Evolutionary conservation across 371 early-diverging fungal species (phyloP).

Genomic region (Circinella umbellata): DNA sequence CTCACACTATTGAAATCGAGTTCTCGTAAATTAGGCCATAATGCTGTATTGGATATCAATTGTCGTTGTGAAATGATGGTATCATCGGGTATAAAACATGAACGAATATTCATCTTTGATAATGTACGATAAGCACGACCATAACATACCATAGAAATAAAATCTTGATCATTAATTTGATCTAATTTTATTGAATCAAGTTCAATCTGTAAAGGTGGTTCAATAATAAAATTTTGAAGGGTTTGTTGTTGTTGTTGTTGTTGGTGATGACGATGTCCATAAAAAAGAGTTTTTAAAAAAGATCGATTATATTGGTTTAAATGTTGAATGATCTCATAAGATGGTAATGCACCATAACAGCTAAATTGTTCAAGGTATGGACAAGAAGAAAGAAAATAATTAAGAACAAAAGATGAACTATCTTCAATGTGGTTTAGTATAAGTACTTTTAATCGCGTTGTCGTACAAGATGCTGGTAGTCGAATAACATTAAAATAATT

Average conservation of each 20-base stretch:
- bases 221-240: too few relatives aligned
- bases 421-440: slow-evolving; percentile 8
- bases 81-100: slow-evolving; percentile 3
- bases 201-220: not conserved
- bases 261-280: not conserved
- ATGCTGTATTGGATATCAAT: not conserved
- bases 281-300: not conserved
- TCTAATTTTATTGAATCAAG: not conserved
- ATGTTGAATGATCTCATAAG: slow-evolving; percentile 8
- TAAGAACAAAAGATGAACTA: slow-evolving; percentile 5
- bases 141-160: not conserved
- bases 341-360: not conserved
- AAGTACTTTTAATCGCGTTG: slow-evolving; percentile 1
- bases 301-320: not conserved
- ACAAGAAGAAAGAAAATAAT: slow-evolving; percentile 1
- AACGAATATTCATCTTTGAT: not conserved
- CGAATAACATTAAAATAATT: not conserved
- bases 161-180: not conserved
- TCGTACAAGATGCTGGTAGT: not conserved
- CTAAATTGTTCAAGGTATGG: slow-evolving; percentile 10
- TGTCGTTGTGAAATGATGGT: not conserved
- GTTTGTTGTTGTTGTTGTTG: too few relatives aligned
- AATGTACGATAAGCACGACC: slow-evolving; percentile 4
- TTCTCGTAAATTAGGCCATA: not conserved
- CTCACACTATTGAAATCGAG: not conserved